phyloP scores from a whole-genome alignment of 1,284 basidiomycete species.

The Leccinum griseonigrum region DNA sequence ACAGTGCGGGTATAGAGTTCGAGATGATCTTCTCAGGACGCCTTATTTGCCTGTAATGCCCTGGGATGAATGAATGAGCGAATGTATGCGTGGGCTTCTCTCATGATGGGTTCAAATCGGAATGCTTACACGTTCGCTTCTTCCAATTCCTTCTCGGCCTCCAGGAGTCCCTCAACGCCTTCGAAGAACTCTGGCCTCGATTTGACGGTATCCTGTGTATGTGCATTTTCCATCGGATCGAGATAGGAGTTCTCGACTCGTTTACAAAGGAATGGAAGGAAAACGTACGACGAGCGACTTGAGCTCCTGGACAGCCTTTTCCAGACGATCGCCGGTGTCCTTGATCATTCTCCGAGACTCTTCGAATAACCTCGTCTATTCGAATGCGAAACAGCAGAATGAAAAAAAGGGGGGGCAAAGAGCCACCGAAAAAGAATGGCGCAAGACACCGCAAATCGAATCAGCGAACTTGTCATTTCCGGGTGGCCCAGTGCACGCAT shows the following conservation, averaged over 20 bases:
- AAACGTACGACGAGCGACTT: slow-evolving; percentile 67
- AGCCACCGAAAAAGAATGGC: slow-evolving; percentile 14
- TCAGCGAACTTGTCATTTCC: slow-evolving; percentile 29
- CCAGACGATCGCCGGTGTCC: slow-evolving; percentile 61
- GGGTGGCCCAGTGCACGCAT: slow-evolving; percentile 24
- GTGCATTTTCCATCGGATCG: slow-evolving; percentile 21
- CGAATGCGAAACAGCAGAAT: background rate
- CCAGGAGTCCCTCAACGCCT: slow-evolving; percentile 48
- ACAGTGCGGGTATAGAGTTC: slow-evolving; percentile 21
- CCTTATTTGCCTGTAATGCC: slow-evolving; percentile 7
- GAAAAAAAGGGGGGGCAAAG: slow-evolving; percentile 2
- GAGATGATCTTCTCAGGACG: slow-evolving; percentile 18
- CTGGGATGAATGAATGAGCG: slow-evolving; percentile 21
- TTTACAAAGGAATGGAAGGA: slow-evolving; percentile 15
- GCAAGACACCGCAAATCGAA: slow-evolving; percentile 13
- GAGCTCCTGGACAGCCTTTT: slow-evolving; percentile 61
- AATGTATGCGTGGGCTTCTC: background rate
- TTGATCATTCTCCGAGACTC: slow-evolving; percentile 82
- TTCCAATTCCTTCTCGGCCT: slow-evolving; percentile 60
- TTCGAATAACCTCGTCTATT: slow-evolving; percentile 68
- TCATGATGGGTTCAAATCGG: background rate
- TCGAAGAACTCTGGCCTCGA: slow-evolving; percentile 46
- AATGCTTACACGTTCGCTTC: slow-evolving; percentile 39
- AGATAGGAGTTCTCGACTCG: slow-evolving; percentile 14
- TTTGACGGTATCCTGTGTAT: slow-evolving; percentile 44